Base-by-base conservation (phyloP, 495 filamentous ascomycete species). In the Aspergillus nidulans region DNA sequence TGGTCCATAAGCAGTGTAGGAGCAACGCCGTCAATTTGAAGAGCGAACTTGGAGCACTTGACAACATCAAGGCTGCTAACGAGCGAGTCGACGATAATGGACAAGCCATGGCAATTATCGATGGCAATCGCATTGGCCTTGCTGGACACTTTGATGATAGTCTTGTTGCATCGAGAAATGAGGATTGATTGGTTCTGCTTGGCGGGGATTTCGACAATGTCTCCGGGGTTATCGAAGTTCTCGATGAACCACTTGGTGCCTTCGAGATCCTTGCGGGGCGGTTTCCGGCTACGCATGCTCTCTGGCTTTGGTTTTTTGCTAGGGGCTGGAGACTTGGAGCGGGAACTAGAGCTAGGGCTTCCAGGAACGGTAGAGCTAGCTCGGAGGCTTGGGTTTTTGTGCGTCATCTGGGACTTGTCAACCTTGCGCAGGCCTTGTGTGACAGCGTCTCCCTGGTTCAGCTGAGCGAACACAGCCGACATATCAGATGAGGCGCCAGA, bases 221-320 rank as follows among this genome's bases (percentile, higher is more conserved):
- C 76, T 13, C 73, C 58, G n/a, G 85, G 84, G 55, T 83, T 87
- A 26, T 97, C 92, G 65, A 84, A 96, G 75, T 99, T 92, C 77
- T 97, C 94, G 61, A 98, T 81, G 49, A 87, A 79, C 95, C 95
- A 99, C 71, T 97, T 97, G 69, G 88, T 96, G 55, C 92, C 91
- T 56, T 96, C 91, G 7, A 97, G 81, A 58, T 92, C 90, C 78
- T 91, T 96, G 70, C 86, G 89, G 8, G 90, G 82, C 30, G 90
- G 91, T 77, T 92, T 96, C 77, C 95, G 96, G 13, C 85, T 81
- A 20, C 91, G 89, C 89, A 98, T 89, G 70, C 80, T 89, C 69
- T 95, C 87, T 13, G 94, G 94, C 77, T 98, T 98, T 23, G 91
- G 91, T 74, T 94, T 96, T 75, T 88, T 90, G 60, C 82, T 86